These are phyloP conservation scores for Cyberlindnera xylosilytica DNA, from an alignment of 805 yeast genomes.

Conservation along the genomic window DNA sequence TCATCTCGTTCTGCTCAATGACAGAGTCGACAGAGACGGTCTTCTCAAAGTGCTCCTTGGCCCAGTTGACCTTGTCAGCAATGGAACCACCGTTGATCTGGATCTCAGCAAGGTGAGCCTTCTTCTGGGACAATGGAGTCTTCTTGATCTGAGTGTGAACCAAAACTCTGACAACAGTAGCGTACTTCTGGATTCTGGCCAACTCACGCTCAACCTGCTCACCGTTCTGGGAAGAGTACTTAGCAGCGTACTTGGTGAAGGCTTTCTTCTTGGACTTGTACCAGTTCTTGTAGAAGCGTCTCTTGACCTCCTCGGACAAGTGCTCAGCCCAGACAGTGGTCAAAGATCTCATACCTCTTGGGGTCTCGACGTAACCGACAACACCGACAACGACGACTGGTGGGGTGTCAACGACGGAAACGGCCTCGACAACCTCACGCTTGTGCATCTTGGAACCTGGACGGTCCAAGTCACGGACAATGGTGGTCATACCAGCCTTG, in stretches of 20 bases:
- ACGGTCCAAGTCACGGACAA: slow-evolving; percentile 99
- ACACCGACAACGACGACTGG: slow-evolving; percentile 99
- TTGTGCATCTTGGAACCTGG: slow-evolving; percentile 99
- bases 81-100: slow-evolving; percentile 99
- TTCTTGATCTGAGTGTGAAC: slow-evolving; percentile 99
- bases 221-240: slow-evolving; percentile 89
- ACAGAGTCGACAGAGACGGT: slow-evolving; percentile 94
- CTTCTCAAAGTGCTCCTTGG: slow-evolving; percentile 98
- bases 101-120: slow-evolving; percentile 99
- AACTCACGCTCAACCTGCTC: slow-evolving; percentile 90
- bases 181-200: slow-evolving; percentile 98
- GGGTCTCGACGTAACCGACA: slow-evolving; percentile 99
- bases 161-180: slow-evolving; percentile 96
- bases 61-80: slow-evolving; percentile 98
- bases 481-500: slow-evolving; percentile 99
- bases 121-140: slow-evolving; percentile 99
- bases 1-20: slow-evolving; percentile 97
- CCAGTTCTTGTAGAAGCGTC: slow-evolving; percentile 99
- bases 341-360: slow-evolving; percentile 99
- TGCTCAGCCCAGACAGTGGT: slow-evolving; percentile 99
- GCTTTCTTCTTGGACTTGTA: slow-evolving; percentile 99
- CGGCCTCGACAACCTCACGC: slow-evolving; percentile 99
- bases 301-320: slow-evolving; percentile 97
- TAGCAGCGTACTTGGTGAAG: slow-evolving; percentile 99
- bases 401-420: slow-evolving; percentile 98